Conservation (phyloP, 768 basidiomycete species). For the Naganishia vishniacii region DNA sequence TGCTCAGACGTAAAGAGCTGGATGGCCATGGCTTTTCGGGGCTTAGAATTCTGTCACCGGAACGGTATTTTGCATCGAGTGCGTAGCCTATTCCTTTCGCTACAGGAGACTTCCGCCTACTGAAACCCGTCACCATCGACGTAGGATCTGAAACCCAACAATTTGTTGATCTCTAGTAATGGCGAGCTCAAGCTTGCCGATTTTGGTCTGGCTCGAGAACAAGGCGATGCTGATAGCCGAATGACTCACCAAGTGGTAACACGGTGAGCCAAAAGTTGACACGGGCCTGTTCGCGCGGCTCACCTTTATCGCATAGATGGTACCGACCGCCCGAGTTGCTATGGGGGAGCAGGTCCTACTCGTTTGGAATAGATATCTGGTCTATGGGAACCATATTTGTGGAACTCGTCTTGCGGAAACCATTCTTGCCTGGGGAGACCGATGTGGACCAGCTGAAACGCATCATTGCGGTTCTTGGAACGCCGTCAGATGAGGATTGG, state of each 20-base stretch:
- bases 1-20: conserved; percentile 96
- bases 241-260: conserved; percentile 99
- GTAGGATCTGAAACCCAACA: conserved; percentile 97
- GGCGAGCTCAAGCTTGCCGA: conserved; percentile 95
- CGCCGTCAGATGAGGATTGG: conserved; percentile 96
- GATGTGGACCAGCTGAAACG: conserved; percentile 97
- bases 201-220: conserved; percentile 96
- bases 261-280: conserved; percentile 56
- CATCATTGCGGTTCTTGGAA: conserved; percentile 87
- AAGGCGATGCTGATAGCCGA: conserved; percentile 85
- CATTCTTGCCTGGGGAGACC: conserved; percentile 88
- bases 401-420: conserved; percentile 90
- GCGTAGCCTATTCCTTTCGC: conserved; percentile 34
- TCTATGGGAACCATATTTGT: conserved; percentile 97
- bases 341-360: conserved; percentile 83
- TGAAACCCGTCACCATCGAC: not conserved
- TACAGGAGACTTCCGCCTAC: not conserved
- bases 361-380: conserved; percentile 91
- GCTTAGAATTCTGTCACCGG: conserved; percentile 95
- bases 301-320: conserved; percentile 60
- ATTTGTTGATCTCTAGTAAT: conserved; percentile 82
- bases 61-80: conserved; percentile 92
- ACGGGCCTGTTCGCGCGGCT: not conserved
- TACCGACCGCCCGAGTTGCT: conserved; percentile 95
- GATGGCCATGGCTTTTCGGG: conserved; percentile 97